Evolutionary conservation across 2,329 filamentous ascomycete species (phyloP).

Genomic region (Ophiostoma triangulosporum): DNA sequence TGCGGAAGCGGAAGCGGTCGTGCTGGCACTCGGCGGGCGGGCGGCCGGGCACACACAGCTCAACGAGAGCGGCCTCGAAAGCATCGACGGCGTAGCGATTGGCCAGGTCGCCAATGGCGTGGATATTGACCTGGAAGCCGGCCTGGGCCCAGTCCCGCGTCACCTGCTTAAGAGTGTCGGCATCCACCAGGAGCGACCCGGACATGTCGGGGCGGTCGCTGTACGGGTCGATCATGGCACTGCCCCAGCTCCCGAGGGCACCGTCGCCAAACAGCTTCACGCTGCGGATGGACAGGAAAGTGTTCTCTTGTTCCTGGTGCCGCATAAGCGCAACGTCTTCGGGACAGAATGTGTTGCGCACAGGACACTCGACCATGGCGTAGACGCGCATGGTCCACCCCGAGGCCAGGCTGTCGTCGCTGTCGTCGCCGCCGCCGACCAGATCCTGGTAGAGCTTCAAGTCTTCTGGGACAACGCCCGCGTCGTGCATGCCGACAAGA

Average conservation of each 20-base stretch:
- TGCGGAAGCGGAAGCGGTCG: conserved; percentile 39
- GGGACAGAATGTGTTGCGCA: conserved; percentile 51
- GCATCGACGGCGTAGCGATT: conserved; percentile 52
- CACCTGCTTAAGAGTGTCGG: conserved; percentile 40
- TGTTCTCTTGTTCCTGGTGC: conserved; percentile 25
- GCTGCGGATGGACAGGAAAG: conserved; percentile 42
- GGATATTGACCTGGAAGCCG: conserved; percentile 57
- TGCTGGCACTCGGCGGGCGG: conserved; percentile 5
- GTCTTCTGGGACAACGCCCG: conserved; percentile 43
- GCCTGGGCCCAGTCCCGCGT: conserved; percentile 43
- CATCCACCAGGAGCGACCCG: conserved; percentile 54
- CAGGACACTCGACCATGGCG: conserved; percentile 53
- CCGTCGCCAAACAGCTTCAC: conserved; percentile 62
- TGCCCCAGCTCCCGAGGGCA: conserved; percentile 58
- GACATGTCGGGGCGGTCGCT: conserved; percentile 45
- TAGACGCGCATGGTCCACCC: conserved; percentile 52
- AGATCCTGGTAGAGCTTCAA: conserved; percentile 37
- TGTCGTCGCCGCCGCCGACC: not conserved
- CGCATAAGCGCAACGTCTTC: conserved; percentile 27
- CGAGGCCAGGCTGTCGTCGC: conserved; percentile 24
- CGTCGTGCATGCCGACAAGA: conserved; percentile 56
- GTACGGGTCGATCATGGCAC: conserved; percentile 58
- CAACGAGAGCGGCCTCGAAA: conserved; percentile 41
- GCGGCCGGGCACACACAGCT: conserved; percentile 33
- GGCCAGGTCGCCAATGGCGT: conserved; percentile 58